Percentiles rank a stretch among this genome's conserved stretches.
Evolutionary conservation across 768 basidiomycete species (phyloP).

Genomic region (Tylopilus plumbeoviolaceoides): DNA sequence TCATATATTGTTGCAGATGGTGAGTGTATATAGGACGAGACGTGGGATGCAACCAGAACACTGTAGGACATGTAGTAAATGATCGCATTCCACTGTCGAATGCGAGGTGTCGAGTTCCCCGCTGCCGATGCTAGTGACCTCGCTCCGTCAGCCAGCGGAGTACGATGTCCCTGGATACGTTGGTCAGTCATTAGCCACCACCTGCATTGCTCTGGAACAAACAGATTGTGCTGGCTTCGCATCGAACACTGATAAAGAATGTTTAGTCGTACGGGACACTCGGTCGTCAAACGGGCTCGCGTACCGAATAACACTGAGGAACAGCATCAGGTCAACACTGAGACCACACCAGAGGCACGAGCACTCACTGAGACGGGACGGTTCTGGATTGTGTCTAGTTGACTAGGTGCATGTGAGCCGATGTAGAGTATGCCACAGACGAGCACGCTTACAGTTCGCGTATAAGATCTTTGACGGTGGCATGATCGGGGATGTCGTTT

Average conservation of each 20-base stretch:
- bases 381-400: conserved; percentile 76
- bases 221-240: conserved; percentile 95
- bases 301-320: conserved; percentile 73
- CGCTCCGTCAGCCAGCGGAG: conserved; percentile 81
- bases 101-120: neutral
- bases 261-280: neutral
- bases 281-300: conserved; percentile 16
- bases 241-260: conserved; percentile 72
- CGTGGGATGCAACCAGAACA: neutral
- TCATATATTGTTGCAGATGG: neutral
- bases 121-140: conserved; percentile 48
- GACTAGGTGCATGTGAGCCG: conserved; percentile 29
- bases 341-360: neutral
- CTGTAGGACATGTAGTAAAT: neutral
- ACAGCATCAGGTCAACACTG: neutral
- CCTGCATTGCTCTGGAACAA: conserved; percentile 21
- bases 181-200: neutral
- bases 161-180: conserved; percentile 64
- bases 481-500: conserved; percentile 78
- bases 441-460: conserved; percentile 52
- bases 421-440: neutral
- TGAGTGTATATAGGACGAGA: neutral
- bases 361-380: conserved; percentile 79
- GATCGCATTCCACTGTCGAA: neutral
- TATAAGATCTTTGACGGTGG: conserved; percentile 81